A percentile compares a stretch with the other conserved stretches of the same genome.
phyloP scores from a whole-genome alignment of 306 rosid genomes.

The Vicia villosa region DNA sequence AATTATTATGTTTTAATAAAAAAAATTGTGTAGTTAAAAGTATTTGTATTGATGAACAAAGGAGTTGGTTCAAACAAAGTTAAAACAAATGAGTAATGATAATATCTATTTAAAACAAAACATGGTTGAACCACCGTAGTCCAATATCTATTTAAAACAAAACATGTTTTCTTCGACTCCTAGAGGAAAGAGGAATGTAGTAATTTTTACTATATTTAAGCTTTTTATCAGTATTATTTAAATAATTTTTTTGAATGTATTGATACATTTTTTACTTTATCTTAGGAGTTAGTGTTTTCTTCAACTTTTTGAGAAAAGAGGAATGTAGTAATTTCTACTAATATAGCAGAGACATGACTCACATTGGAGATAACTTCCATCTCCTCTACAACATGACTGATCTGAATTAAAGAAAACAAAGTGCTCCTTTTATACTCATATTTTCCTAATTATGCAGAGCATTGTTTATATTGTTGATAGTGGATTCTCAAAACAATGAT shows the following conservation, averaged over 20 bases:
- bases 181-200: too few relatives aligned
- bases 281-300: conserved; percentile 80
- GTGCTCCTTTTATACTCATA: conserved; percentile 23
- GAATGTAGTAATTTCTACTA: conserved; percentile 87
- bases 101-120: too few relatives aligned
- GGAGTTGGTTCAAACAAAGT: too few relatives aligned
- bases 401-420: conserved; percentile 18
- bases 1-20: too few relatives aligned
- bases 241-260: conserved; percentile 20
- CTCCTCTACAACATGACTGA: conserved; percentile 20
- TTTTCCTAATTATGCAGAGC: conserved; percentile 60
- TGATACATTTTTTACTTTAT: conserved; percentile 34
- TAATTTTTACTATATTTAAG: too few relatives aligned
- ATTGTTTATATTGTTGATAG: conserved; percentile 90
- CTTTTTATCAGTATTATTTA: conserved; percentile 11
- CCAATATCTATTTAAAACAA: too few relatives aligned
- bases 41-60: too few relatives aligned
- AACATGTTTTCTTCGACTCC: too few relatives aligned
- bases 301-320: conserved; percentile 89
- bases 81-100: too few relatives aligned
- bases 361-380: conserved; percentile 73
- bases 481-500: conserved; percentile 92
- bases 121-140: too few relatives aligned
- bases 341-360: conserved; percentile 93
- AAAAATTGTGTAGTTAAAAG: too few relatives aligned